Evolutionary conservation across 2,329 filamentous ascomycete genomes (phyloP).

Genomic region (Alternaria postmessia): DNA sequence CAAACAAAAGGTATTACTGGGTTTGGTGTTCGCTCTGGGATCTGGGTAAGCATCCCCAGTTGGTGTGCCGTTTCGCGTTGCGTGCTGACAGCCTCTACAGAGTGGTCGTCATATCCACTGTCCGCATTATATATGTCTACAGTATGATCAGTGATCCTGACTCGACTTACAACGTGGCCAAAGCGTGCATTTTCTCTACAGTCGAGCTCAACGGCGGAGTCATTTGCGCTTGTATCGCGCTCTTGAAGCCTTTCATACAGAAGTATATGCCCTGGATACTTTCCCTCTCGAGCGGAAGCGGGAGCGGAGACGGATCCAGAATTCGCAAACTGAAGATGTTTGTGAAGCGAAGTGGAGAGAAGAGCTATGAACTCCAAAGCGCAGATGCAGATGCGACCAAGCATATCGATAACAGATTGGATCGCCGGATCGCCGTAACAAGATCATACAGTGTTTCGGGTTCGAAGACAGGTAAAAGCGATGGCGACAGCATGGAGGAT

Average conservation of each 20-base stretch:
- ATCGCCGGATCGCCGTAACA: constrained; percentile 19
- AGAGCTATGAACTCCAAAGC: constrained; percentile 14
- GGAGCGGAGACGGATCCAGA: constrained; percentile 11
- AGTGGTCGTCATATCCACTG: constrained; percentile 27
- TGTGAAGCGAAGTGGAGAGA: constrained; percentile 7
- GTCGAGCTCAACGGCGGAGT: constrained; percentile 30
- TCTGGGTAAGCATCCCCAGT: constrained; percentile 19
- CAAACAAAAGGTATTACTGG: constrained; percentile 40
- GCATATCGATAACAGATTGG: not conserved
- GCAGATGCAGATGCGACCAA: constrained; percentile 3
- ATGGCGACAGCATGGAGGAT: constrained; percentile 23
- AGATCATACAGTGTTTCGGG: constrained; percentile 17
- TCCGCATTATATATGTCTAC: constrained; percentile 32
- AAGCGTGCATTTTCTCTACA: constrained; percentile 27
- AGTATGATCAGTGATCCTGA: constrained; percentile 26
- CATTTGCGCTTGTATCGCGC: constrained; percentile 27
- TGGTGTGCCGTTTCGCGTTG: not conserved
- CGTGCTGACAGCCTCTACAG: constrained; percentile 10
- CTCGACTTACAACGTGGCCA: constrained; percentile 28
- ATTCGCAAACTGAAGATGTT: constrained; percentile 18
- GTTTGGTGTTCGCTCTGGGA: constrained; percentile 41
- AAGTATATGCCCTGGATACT: constrained; percentile 21
- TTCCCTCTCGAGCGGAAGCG: constrained; percentile 15
- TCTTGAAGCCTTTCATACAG: constrained; percentile 28
- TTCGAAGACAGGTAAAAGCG: constrained; percentile 5